Percentiles rank a stretch among this genome's conserved stretches.
Evolutionary conservation across 257 asterid species (phyloP).

Genomic region (Perilla frutescens): DNA sequence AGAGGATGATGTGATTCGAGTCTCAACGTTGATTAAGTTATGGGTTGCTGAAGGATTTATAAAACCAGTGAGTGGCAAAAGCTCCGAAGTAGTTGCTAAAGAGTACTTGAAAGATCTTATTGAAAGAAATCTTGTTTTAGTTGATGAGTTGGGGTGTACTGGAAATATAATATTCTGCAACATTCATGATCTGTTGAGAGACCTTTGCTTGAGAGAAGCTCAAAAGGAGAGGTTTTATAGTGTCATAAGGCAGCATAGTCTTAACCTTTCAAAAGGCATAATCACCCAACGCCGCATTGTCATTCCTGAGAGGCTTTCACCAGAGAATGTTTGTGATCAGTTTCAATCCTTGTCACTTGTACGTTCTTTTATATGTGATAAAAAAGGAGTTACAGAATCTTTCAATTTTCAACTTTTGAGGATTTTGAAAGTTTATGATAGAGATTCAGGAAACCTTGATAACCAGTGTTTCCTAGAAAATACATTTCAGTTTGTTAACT

Average conservation of each 20-base stretch:
- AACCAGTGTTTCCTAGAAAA: not conserved
- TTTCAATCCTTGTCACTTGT: not conserved
- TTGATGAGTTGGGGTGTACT: not conserved
- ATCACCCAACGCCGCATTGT: conserved; percentile 22
- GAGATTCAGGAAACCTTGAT: too few species aligned
- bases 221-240: conserved; percentile 15
- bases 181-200: conserved; percentile 35
- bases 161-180: conserved; percentile 16
- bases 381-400: too few species aligned
- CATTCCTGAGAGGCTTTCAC: not conserved
- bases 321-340: not conserved
- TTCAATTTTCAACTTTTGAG: not conserved
- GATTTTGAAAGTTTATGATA: not conserved
- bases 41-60: conserved; percentile 26
- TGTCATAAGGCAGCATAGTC: not conserved
- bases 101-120: conserved; percentile 1
- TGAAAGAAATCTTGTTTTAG: conserved; percentile 30
- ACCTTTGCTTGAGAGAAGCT: conserved; percentile 28
- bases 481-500: conserved; percentile 13
- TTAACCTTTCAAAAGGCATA: not conserved
- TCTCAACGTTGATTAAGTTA: conserved; percentile 7
- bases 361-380: conserved; percentile 10
- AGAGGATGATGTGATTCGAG: conserved; percentile 13
- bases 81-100: not conserved
- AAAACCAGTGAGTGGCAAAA: not conserved